These are phyloP conservation scores for Plantago major DNA, from an alignment of 257 asterid genomes.

Conservation along the genomic window DNA sequence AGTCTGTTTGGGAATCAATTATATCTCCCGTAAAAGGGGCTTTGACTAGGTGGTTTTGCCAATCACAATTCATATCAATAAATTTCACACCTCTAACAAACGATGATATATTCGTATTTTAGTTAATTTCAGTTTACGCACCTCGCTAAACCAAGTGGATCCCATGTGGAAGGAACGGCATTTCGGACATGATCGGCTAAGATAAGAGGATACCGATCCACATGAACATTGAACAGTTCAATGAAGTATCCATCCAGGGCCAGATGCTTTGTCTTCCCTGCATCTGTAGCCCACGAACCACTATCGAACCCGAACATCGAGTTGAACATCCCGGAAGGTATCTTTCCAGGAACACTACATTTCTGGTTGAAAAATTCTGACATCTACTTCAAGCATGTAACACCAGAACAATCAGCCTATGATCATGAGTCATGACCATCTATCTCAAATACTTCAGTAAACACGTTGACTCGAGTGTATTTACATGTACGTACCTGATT, in stretches of 20 bases:
- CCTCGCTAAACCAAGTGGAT: conserved; percentile 93
- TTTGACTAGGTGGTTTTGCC: too few species aligned
- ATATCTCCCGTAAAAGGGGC: too few species aligned
- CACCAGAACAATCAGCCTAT: background rate
- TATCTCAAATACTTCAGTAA: too few species aligned
- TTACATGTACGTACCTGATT: conserved; percentile 39
- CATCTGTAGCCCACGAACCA: conserved; percentile 82
- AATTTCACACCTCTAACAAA: too few species aligned
- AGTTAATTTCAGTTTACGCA: conserved; percentile 10
- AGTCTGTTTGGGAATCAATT: too few species aligned
- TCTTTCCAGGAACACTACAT: conserved; percentile 68
- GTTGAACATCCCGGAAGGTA: conserved; percentile 84
- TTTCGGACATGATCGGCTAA: conserved; percentile 57
- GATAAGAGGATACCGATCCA: conserved; percentile 68
- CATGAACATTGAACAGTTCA: conserved; percentile 44
- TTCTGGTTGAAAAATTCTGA: conserved; percentile 72
- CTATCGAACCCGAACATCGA: conserved; percentile 80
- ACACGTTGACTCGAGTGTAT: too few species aligned
- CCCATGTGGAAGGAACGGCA: conserved; percentile 88
- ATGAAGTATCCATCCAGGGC: conserved; percentile 83
- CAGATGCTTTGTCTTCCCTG: conserved; percentile 46
- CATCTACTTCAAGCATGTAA: conserved; percentile 41
- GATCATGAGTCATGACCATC: too few species aligned
- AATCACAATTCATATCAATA: too few species aligned
- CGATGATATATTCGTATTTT: too few species aligned